These are phyloP conservation scores for Podaxis sp. DNA, from an alignment of 768 basidiomycete species.

Conservation along the genomic window DNA sequence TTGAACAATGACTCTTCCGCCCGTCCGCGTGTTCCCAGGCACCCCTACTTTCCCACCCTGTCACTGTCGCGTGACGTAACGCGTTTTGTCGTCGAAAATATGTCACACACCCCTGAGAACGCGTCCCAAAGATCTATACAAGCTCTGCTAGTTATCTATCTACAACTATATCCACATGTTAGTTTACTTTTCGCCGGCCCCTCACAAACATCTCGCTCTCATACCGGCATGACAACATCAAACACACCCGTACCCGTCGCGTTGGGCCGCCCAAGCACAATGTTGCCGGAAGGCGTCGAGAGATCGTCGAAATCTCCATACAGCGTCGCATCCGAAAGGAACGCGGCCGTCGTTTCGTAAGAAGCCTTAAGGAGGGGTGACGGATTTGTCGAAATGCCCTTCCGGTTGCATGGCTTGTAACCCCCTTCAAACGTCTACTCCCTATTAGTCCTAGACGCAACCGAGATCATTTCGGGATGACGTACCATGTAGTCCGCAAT, in stretches of 20 bases:
- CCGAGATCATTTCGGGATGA: constrained; percentile 20
- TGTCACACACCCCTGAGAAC: constrained; percentile 10
- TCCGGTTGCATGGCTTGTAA: constrained; percentile 97
- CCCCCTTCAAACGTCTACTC: constrained; percentile 94
- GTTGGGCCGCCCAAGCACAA: constrained; percentile 86
- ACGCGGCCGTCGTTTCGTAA: constrained; percentile 92
- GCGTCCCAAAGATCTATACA: not conserved
- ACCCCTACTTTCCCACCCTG: constrained; percentile 13
- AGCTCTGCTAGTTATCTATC: constrained; percentile 1
- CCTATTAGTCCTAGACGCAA: not conserved
- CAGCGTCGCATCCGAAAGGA: constrained; percentile 91
- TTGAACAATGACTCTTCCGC: constrained; percentile 17
- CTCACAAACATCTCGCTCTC: constrained; percentile 13
- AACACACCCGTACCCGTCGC: constrained; percentile 94
- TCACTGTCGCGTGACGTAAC: constrained; percentile 35
- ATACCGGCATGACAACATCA: constrained; percentile 68
- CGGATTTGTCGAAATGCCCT: constrained; percentile 86
- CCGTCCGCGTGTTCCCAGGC: constrained; percentile 17
- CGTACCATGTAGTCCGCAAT: constrained; percentile 98
- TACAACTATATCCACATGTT: constrained; percentile 7
- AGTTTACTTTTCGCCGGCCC: constrained; percentile 10
- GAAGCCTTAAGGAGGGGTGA: constrained; percentile 98
- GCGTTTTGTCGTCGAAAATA: constrained; percentile 18
- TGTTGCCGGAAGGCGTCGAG: constrained; percentile 83
- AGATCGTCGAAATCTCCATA: constrained; percentile 95